Percentiles rank a stretch among this genome's conserved stretches.
phyloP scores from a whole-genome alignment of 192 early-diverging fungal species.

The Entophlyctis luteolus region DNA sequence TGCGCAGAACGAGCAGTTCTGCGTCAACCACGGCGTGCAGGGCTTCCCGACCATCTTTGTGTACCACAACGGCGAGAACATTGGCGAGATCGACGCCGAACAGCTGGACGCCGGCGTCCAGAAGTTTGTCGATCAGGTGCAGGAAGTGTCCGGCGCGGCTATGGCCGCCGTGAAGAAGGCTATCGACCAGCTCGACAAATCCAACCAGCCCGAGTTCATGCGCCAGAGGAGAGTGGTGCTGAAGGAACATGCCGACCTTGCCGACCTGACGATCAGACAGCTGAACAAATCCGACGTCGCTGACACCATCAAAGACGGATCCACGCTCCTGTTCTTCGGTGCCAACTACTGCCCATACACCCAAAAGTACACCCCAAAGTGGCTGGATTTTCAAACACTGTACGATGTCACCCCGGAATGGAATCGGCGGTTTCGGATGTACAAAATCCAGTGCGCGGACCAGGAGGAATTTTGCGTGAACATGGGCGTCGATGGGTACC shows the following conservation, averaged over 20 bases:
- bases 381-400: not conserved
- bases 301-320: constrained; percentile 6
- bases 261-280: not conserved
- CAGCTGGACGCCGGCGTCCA: too few species aligned
- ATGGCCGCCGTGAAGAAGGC: too few species aligned
- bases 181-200: too few species aligned
- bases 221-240: too few species aligned
- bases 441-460: constrained; percentile 2
- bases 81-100: too few species aligned
- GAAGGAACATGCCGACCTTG: too few species aligned
- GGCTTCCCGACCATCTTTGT: constrained; percentile 3
- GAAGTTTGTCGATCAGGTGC: too few species aligned
- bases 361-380: not conserved
- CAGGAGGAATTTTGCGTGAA: not conserved
- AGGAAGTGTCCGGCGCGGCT: too few species aligned
- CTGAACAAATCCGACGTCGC: not conserved
- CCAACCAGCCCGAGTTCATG: too few species aligned
- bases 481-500: constrained; percentile 4
- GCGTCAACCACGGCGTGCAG: not conserved
- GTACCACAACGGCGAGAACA: constrained; percentile 2
- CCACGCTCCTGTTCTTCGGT: not conserved
- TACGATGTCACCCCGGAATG: not conserved
- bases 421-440: not conserved
- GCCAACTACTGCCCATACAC: not conserved
- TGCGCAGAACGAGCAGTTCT: not conserved